Evolutionary conservation across 441 rosid genomes (phyloP), one percentile per base, ranked within the genome.

Genomic region (Arabidopsis hybrid): DNA sequence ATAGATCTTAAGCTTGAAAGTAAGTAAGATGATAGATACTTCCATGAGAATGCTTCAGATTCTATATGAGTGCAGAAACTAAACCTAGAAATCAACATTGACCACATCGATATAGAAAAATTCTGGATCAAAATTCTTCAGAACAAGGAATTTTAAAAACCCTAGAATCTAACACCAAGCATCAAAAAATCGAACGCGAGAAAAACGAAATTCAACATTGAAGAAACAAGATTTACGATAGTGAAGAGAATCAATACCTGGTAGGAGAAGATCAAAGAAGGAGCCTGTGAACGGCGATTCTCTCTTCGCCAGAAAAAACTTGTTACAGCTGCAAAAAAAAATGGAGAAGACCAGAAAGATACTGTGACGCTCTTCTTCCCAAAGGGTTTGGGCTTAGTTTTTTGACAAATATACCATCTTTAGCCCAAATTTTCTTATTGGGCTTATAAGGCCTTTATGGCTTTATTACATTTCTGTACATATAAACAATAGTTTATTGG

Each of bases 201-300:
- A 46, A 52, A 45, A 36, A 1, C 4, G 9, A 57, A 57, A 50
- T 34, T 46, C 1, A 26, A 26, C 29, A 26, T 26, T 26, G 29
- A 0, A 26, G 29, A 26, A 26, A 26, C 0, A 26, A 17, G 34
- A 49, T 76, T 76, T 4, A 14, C 0, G 56, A 4, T n/a, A 2
- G 18, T 57, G 21, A 58, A 39, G 40, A 53, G 76, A 71, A 7
- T 7, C 6, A 17, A 31, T 57, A 76, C 80, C 72, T 71, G 17
- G 34, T 8, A 6, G 61, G 40, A 70, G 75, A 57, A 36, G 71
- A 69, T 60, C 43, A 47, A 7, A 46, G 46, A 57, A 18, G 31
- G 61, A 47, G 26, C 47, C 59, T 45, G 69, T 40, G 74, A 69
- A 53, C 65, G 47, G 36, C 60, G 75, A 53, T 38, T 46, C 14